These are phyloP conservation scores for Aspergillus fijiensis DNA, from an alignment of 2,329 filamentous ascomycete genomes.

Conservation along the genomic window DNA sequence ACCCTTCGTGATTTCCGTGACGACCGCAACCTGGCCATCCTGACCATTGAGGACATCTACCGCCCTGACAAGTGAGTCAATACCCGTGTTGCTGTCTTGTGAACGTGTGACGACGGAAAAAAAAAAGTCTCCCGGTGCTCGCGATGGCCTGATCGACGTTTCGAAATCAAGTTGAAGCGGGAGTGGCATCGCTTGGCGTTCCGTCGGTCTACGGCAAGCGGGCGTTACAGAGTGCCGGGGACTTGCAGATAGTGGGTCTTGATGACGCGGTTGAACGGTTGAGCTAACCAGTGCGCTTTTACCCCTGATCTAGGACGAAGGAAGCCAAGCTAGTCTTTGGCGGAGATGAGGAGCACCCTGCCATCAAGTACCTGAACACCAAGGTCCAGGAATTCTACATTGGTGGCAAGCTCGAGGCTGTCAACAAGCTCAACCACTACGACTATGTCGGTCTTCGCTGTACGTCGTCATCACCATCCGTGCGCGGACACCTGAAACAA, in stretches of 20 bases:
- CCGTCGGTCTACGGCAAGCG: not conserved
- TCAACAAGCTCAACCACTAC: constrained; percentile 96
- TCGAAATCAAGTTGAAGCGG: not conserved
- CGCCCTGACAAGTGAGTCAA: constrained; percentile 80
- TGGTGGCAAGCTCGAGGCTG: constrained; percentile 91
- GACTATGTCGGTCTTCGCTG: constrained; percentile 96
- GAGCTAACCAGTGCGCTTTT: constrained; percentile 16
- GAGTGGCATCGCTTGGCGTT: not conserved
- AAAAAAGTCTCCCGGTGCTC: not conserved
- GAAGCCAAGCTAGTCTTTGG: constrained; percentile 96
- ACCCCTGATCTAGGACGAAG: constrained; percentile 59
- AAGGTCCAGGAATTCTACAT: constrained; percentile 85
- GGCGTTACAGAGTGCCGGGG: constrained; percentile 1
- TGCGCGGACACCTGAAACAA: not conserved
- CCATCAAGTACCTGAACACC: constrained; percentile 83
- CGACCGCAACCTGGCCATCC: constrained; percentile 91
- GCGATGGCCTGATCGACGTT: constrained; percentile 3
- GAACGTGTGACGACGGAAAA: not conserved
- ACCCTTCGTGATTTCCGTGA: constrained; percentile 94
- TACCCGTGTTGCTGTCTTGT: not conserved
- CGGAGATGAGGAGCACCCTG: constrained; percentile 86
- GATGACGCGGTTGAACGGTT: constrained; percentile 29
- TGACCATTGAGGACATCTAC: constrained; percentile 95
- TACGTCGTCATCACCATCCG: constrained; percentile 46
- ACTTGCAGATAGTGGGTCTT: constrained; percentile 20